phyloP scores from a whole-genome alignment of 73 alveolate genomes.

The Paramecium octaurelia region DNA sequence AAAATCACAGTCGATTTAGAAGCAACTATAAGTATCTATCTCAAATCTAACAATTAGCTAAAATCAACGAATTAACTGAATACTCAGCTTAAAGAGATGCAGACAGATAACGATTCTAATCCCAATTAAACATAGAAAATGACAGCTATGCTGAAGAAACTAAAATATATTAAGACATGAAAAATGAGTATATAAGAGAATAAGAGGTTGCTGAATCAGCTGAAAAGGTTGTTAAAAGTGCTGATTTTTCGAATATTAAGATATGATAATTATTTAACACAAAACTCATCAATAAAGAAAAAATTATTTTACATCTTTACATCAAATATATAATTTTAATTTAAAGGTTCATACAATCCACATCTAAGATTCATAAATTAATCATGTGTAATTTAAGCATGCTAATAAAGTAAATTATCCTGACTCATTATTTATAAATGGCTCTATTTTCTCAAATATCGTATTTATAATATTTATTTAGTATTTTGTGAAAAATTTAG shows the following conservation, averaged over 20 bases:
- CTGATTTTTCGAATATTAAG: constrained; percentile 16
- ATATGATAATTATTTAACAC: not conserved
- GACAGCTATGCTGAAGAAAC: constrained; percentile 39
- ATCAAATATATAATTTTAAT: not conserved
- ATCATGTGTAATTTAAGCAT: too few relatives aligned
- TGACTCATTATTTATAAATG: too few relatives aligned
- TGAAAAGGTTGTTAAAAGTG: constrained; percentile 12
- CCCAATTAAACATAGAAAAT: constrained; percentile 8
- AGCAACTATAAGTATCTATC: not conserved
- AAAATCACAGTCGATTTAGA: constrained; percentile 31
- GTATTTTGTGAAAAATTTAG: too few relatives aligned
- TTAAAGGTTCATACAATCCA: too few relatives aligned
- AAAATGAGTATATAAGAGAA: not conserved
- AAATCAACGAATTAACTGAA: constrained; percentile 29
- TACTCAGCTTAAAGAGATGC: constrained; percentile 11
- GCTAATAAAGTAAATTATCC: too few relatives aligned
- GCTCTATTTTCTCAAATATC: too few relatives aligned
- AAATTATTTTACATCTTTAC: not conserved
- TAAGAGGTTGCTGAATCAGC: constrained; percentile 42
- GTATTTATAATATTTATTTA: too few relatives aligned
- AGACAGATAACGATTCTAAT: constrained; percentile 27
- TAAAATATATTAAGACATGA: not conserved
- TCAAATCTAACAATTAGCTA: not conserved
- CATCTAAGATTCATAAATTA: too few relatives aligned
- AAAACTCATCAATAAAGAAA: not conserved